Base-by-base conservation (phyloP, 805 yeast species). In the Myxozyma melibiosi region DNA sequence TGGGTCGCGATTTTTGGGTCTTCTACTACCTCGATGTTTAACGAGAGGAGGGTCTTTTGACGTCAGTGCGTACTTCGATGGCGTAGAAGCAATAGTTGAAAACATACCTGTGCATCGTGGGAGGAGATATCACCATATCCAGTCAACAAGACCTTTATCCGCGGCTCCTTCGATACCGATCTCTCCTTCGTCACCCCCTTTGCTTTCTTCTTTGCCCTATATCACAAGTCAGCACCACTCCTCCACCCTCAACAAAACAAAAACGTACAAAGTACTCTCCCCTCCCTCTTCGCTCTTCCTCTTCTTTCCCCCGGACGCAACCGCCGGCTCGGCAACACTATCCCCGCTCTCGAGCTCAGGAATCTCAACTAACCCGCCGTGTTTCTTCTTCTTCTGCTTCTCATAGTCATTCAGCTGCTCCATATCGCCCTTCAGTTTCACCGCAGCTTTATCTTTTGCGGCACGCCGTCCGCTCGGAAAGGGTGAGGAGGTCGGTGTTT, bases 381-480 rank as follows among this genome's bases (percentile, higher is more conserved):
- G 44, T 61, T 74, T 76, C 73, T 74, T 71, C 22, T 76, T 74
- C 27, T 78, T 76, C 64, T 81, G 82, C 61, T 81, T 77, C 58
- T 84, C 85, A 66, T 80, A 88, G 49, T 76, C 77, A 65, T 85
- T 86, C 61, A 88, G 76, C 45, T 85, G 85, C 56, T 80, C 80
- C 78, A 88, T 86, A 68, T 84, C 83, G 9, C 79, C 78, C 65
- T 85, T 92, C 14, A 88, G 73, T 67, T 83, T 84, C 55, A 74
- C 73, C 0, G 84, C 84, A 0, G 95, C 95, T 65, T 78, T 81
- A 38, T 78, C 77, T 44, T 84, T 84, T 1, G 96, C 95, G 11
- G 69, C 69, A 1, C 75, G 70, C 34, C 68, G 55, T 2, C 59
- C 34, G 6, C 62, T 37, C 5, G 42, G 30, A 14, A 13, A 18